Base-by-base conservation (phyloP, 129 eudicot genomes). In the Centrapalus pauciflorus region DNA sequence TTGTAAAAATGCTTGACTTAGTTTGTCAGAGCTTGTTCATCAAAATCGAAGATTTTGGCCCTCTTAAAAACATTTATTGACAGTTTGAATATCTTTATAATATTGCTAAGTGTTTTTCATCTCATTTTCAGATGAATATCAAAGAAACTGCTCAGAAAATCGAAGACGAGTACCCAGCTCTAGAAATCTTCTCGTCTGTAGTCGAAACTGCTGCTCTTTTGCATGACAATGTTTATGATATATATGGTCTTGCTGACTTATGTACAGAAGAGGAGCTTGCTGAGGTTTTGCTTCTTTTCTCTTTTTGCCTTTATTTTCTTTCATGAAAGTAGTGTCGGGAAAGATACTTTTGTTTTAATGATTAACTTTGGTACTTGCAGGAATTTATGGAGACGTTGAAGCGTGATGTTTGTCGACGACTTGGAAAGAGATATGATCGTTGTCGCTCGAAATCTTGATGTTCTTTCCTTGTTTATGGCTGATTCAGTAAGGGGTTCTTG, bases 121-220 rank as follows among this genome's bases (percentile, higher is more conserved):
- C n/a, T n/a, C n/a, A 23, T 51, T 17, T 50, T 37, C 71, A 82
- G 95, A 62, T 67, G 82, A 78, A 80, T 45, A 69, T 86, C 3
- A 80, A 71, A 69, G 76, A 81, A 62, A 85, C 70, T 13, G 87
- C 81, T 65, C 84, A 72, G 68, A 81, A 79, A 48, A 82, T 93
- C 32, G 78, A 67, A 35, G 63, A 77, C 1, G 72, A 62, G 29
- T 79, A 77, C 57, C 71, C 88, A 12, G 69, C 95, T 20, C 7
- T 26, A 32, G 96, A 93, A 40, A 71, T 93, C 7, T 83, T 93
- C 51, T 79, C 86, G 7, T 81, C 95, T 33, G 27, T 86, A 28
- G 89, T 80, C 61, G 84, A 84, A 71, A 74, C 71, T 70, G 83
- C 79, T 23, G 81, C 61, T 33, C 35, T 66, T 61, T 70, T 61